Conservation (phyloP, 768 basidiomycete species). For the Imleria badia region DNA sequence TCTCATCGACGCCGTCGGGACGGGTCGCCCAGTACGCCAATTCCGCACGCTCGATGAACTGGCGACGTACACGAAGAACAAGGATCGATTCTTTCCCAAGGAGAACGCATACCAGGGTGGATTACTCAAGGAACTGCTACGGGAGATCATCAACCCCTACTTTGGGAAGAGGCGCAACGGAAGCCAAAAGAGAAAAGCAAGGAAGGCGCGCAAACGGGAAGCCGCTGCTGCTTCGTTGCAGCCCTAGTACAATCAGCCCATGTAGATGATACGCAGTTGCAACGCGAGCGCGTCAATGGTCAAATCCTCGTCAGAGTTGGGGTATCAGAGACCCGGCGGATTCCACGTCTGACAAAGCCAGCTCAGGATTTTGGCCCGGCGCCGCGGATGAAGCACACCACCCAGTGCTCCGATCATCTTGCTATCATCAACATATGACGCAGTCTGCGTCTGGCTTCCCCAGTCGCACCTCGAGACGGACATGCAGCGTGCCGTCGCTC, state of each 20-base stretch:
- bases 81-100: conserved; percentile 28
- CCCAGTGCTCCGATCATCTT: too few relatives aligned
- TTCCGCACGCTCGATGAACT: conserved; percentile 26
- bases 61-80: conserved; percentile 20
- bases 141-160: conserved; percentile 23
- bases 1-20: conserved; percentile 21
- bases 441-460: conserved; percentile 36
- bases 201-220: conserved; percentile 14
- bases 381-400: too few relatives aligned
- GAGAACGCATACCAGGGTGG: conserved; percentile 28
- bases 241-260: neutral
- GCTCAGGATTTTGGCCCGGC: neutral
- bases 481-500: conserved; percentile 44
- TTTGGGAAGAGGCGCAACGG: conserved; percentile 19
- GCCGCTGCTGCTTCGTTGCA: neutral
- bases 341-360: neutral
- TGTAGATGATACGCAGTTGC: conserved; percentile 4
- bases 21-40: conserved; percentile 10
- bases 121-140: conserved; percentile 29
- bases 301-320: neutral
- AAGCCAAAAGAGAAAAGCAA: conserved; percentile 16
- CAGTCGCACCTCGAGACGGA: conserved; percentile 46
- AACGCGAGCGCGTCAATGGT: neutral
- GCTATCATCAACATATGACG: too few relatives aligned
- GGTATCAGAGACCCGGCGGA: neutral